A percentile compares a stretch with the other conserved stretches of the same genome.
Conservation (phyloP, 768 basidiomycete genomes). For the Russula abietina region DNA sequence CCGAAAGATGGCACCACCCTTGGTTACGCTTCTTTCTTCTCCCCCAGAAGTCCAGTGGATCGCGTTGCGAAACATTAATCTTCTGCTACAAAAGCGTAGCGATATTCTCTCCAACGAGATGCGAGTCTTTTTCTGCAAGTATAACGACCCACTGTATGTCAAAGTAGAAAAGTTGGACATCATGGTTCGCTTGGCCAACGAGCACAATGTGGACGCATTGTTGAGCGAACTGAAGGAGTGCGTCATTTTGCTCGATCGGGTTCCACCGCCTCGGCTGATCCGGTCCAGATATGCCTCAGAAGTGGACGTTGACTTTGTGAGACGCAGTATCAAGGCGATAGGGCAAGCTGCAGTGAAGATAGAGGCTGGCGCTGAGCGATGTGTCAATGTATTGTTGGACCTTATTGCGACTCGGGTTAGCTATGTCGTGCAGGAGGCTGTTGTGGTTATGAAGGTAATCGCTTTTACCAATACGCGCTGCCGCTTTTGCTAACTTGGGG, state of each 20-base stretch:
- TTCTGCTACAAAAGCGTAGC: slow-evolving; percentile 88
- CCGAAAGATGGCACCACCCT: slow-evolving; percentile 95
- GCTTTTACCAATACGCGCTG: too few species aligned
- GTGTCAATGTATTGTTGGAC: slow-evolving; percentile 89
- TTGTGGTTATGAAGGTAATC: slow-evolving; percentile 95
- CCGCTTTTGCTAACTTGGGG: background rate
- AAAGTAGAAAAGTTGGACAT: slow-evolving; percentile 98
- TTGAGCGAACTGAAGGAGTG: slow-evolving; percentile 95
- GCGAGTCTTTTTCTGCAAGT: slow-evolving; percentile 99
- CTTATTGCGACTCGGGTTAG: slow-evolving; percentile 89
- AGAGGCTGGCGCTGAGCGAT: slow-evolving; percentile 85
- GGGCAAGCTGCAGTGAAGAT: slow-evolving; percentile 97
- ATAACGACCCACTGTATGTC: slow-evolving; percentile 98
- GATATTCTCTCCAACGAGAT: slow-evolving; percentile 92
- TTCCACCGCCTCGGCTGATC: slow-evolving; percentile 13
- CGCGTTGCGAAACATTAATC: slow-evolving; percentile 91
- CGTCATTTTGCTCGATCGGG: slow-evolving; percentile 28
- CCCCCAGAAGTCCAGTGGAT: slow-evolving; percentile 99
- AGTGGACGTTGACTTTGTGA: slow-evolving; percentile 97
- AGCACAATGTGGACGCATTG: slow-evolving; percentile 90
- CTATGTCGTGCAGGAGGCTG: slow-evolving; percentile 97
- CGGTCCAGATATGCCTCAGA: slow-evolving; percentile 81
- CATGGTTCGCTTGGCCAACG: slow-evolving; percentile 89
- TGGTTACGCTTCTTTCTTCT: slow-evolving; percentile 91
- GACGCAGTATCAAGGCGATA: slow-evolving; percentile 90